A percentile compares a stretch with the other conserved stretches of the same genome.
Conservation (phyloP, 148 eudicot genomes). For the Hydrangea macrophylla region DNA sequence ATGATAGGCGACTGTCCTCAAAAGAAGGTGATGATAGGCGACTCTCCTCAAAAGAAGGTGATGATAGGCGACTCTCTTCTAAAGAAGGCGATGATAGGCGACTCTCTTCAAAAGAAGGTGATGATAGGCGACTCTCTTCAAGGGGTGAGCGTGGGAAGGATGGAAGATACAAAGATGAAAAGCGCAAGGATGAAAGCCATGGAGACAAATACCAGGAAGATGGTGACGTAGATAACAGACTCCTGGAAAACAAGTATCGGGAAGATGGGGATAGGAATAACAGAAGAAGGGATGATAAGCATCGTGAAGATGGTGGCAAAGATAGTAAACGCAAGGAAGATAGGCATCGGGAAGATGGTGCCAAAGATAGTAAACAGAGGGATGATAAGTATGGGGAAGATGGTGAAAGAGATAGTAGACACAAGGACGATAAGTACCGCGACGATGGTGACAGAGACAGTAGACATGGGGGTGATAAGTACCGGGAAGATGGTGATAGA, state of each 20-base stretch:
- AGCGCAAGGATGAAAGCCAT: too few species aligned
- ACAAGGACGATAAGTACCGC: not conserved
- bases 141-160: constrained; percentile 13
- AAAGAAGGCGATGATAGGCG: too few species aligned
- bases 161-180: too few species aligned
- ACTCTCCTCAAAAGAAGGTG: too few species aligned
- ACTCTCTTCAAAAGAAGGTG: constrained; percentile 50
- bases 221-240: constrained; percentile 23
- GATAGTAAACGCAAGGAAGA: constrained; percentile 29
- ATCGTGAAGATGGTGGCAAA: constrained; percentile 23
- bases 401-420: not conserved
- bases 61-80: too few species aligned
- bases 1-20: constrained; percentile 50
- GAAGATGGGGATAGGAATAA: constrained; percentile 32
- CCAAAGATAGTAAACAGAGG: constrained; percentile 41
- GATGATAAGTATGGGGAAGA: constrained; percentile 39
- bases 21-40: too few species aligned
- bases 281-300: constrained; percentile 33
- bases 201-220: constrained; percentile 13
- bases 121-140: constrained; percentile 51
- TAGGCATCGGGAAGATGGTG: constrained; percentile 30
- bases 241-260: constrained; percentile 24
- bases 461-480: constrained; percentile 11
- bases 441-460: not conserved
- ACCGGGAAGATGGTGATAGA: constrained; percentile 17